These are phyloP conservation scores for Metarhizium album DNA, from an alignment of 2,329 filamentous ascomycete species.

Conservation along the genomic window DNA sequence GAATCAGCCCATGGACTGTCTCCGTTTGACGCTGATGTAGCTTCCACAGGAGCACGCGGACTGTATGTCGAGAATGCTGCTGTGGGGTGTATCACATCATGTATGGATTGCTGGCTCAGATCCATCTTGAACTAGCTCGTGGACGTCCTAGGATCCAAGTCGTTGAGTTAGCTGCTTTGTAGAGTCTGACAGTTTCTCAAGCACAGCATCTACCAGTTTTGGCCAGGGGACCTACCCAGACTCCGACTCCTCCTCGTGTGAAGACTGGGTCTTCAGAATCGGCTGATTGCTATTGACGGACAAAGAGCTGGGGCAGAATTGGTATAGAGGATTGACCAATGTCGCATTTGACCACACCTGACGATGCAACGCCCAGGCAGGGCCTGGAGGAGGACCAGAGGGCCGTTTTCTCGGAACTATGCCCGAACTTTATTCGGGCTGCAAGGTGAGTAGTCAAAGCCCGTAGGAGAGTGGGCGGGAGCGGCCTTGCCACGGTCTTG, in stretches of 20 bases:
- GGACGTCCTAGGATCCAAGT: neutral
- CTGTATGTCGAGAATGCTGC: constrained; percentile 32
- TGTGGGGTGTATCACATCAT: constrained; percentile 47
- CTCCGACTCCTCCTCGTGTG: neutral
- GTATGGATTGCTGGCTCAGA: constrained; percentile 39
- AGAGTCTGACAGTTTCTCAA: neutral
- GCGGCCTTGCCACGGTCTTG: constrained; percentile 8
- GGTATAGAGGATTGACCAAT: neutral
- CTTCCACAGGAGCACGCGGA: neutral
- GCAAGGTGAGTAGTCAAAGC: neutral
- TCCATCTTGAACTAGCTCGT: constrained; percentile 32
- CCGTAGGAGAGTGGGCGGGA: constrained; percentile 4
- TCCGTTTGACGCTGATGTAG: neutral
- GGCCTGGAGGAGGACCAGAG: neutral
- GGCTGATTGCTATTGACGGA: neutral
- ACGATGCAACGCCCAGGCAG: neutral
- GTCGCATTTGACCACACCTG: neutral
- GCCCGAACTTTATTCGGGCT: constrained; percentile 1
- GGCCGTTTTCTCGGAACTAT: neutral
- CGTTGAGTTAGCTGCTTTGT: neutral
- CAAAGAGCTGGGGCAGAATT: neutral
- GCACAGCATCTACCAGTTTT: neutral
- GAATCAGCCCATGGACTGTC: constrained; percentile 33
- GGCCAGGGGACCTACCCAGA: neutral
- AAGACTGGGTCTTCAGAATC: neutral